Conservation (phyloP, 1,284 basidiomycete genomes). For the Tetrapyrgos nigripes region DNA sequence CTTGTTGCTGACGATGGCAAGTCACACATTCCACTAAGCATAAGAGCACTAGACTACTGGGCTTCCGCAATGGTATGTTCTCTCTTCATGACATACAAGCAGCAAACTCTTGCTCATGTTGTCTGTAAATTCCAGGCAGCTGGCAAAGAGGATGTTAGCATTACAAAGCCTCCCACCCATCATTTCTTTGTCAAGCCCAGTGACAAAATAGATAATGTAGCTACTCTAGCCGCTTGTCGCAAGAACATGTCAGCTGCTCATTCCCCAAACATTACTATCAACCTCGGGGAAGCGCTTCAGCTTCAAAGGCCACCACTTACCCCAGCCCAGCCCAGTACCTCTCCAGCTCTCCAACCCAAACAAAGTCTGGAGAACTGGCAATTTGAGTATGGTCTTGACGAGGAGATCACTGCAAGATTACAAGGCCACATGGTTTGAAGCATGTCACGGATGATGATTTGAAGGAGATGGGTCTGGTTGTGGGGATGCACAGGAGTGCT, state of each 20-base stretch:
- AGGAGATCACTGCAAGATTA: neutral
- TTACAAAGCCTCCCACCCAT: neutral
- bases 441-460: neutral
- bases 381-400: neutral
- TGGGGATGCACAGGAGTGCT: neutral
- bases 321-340: neutral
- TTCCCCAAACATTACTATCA: neutral
- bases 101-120: neutral
- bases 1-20: neutral
- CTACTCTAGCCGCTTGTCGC: neutral
- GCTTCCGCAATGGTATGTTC: neutral
- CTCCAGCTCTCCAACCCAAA: neutral
- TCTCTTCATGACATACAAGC: neutral
- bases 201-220: neutral
- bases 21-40: neutral
- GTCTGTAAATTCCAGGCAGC: neutral
- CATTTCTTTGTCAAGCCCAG: neutral
- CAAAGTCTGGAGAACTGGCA: neutral
- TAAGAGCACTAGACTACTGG: neutral
- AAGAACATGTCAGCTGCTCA: neutral
- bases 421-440: neutral
- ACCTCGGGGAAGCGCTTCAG: neutral
- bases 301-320: too few relatives aligned
- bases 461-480: neutral
- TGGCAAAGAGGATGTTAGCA: neutral